phyloP scores from a whole-genome alignment of 176 grass and related monocot species.

The Dactylis glomerata region DNA sequence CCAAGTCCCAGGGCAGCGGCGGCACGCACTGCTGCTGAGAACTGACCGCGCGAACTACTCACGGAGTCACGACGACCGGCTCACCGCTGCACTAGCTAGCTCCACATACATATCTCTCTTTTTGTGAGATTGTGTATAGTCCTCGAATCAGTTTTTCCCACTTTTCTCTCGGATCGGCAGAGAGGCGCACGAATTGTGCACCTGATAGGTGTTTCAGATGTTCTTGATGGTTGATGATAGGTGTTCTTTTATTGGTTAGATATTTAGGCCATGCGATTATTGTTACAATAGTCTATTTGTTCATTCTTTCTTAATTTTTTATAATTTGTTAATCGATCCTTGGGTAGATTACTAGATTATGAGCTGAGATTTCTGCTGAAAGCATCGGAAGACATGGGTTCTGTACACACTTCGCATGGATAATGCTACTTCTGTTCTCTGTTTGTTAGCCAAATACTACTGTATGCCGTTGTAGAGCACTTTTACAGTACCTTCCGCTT shows the following conservation, averaged over 20 bases:
- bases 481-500: too few species aligned
- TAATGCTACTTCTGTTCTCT: too few species aligned
- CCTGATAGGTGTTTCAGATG: background rate
- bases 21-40: constrained; percentile 10
- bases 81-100: background rate
- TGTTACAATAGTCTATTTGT: background rate
- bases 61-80: background rate
- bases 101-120: background rate
- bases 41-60: background rate
- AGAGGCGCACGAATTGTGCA: background rate
- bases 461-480: too few species aligned
- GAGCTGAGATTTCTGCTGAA: too few species aligned
- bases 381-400: too few species aligned
- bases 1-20: background rate
- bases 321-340: background rate
- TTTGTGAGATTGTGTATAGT: background rate
- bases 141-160: background rate
- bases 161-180: background rate
- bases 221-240: background rate
- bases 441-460: too few species aligned
- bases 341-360: background rate
- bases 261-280: too few species aligned
- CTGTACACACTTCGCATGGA: too few species aligned
- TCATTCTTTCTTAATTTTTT: background rate
- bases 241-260: background rate